A percentile compares a stretch with the other conserved stretches of the same genome.
phyloP scores from a whole-genome alignment of 495 filamentous ascomycete species.

The Amphirosellinia nigrospora region DNA sequence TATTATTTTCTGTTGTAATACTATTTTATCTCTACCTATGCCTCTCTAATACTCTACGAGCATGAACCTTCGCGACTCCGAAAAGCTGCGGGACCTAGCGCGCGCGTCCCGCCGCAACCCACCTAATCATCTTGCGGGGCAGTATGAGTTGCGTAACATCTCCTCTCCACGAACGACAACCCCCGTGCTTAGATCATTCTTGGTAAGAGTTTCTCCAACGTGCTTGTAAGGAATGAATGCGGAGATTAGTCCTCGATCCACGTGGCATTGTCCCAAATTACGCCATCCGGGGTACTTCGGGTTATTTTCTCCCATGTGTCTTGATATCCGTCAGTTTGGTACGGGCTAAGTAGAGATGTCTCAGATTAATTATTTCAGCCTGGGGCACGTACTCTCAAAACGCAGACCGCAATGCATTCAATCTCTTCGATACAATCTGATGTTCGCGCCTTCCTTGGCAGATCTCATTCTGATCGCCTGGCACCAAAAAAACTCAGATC shows the following conservation, averaged over 20 bases:
- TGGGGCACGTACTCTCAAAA: not conserved
- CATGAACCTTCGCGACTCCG: not conserved
- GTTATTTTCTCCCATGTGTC: not conserved
- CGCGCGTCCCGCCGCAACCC: conserved; percentile 19
- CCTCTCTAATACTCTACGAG: too few species aligned
- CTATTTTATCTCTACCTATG: not conserved
- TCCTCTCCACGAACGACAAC: not conserved
- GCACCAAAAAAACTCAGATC: not conserved
- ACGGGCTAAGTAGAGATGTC: not conserved
- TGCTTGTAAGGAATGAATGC: not conserved
- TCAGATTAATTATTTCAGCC: not conserved
- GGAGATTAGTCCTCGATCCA: not conserved
- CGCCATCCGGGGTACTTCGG: not conserved
- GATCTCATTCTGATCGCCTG: not conserved
- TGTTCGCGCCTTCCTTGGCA: not conserved
- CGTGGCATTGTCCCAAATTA: not conserved
- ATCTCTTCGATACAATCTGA: not conserved
- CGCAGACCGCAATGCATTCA: not conserved
- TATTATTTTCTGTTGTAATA: too few species aligned
- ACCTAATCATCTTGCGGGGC: conserved; percentile 16
- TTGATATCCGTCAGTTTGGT: not conserved
- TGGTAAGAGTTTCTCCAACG: conserved; percentile 1
- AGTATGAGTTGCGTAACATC: not conserved
- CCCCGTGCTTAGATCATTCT: not conserved
- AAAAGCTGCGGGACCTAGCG: conserved; percentile 17